phyloP scores from a whole-genome alignment of 768 basidiomycete species.

The Mycena vitilis region DNA sequence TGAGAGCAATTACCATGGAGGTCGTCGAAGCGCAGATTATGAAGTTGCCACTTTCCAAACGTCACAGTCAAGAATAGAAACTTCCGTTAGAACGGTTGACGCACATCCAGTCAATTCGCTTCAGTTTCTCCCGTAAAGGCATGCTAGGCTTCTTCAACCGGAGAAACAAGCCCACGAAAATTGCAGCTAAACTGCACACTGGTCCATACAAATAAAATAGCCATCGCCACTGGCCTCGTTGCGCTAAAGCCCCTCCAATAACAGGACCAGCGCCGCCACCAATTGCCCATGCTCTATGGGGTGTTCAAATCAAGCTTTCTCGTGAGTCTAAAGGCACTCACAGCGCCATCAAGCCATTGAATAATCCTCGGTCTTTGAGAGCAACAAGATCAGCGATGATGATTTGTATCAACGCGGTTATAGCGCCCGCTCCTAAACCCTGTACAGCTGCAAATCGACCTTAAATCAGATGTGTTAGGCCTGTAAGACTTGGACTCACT shows the following conservation, averaged over 20 bases:
- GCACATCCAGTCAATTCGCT: no score
- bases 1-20: no score
- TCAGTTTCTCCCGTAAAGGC: no score
- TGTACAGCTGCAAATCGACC: constrained; percentile 44
- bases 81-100: no score
- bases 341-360: constrained; percentile 52
- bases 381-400: constrained; percentile 61
- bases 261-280: constrained; percentile 50
- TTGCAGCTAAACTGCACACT: no score
- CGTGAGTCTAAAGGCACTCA: constrained; percentile 30
- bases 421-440: constrained; percentile 49
- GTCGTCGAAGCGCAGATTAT: no score
- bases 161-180: no score
- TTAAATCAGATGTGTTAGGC: constrained; percentile 4
- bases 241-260: constrained; percentile 50
- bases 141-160: no score
- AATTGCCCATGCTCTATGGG: constrained; percentile 47
- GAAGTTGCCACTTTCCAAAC: no score
- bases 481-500: neutral
- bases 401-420: constrained; percentile 52
- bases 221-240: constrained; percentile 50
- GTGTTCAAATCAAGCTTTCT: constrained; percentile 7
- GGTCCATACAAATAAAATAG: no score
- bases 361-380: constrained; percentile 56
- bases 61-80: no score